A percentile compares a stretch with the other conserved stretches of the same genome.
phyloP scores from a whole-genome alignment of 495 filamentous ascomycete genomes.

The Penicillium canariense region DNA sequence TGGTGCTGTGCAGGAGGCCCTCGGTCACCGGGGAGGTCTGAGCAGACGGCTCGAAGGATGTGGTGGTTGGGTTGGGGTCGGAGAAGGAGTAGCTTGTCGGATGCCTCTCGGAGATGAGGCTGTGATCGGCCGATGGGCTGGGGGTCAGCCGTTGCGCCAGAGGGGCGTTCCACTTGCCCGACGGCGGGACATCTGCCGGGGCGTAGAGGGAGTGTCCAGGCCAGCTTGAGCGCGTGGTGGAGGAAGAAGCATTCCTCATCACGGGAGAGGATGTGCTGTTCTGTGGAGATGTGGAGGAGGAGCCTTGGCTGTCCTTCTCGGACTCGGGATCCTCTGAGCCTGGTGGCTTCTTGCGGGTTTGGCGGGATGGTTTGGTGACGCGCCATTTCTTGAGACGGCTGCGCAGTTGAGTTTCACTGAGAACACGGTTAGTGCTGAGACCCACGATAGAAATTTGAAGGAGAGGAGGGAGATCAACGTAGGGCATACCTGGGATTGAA shows the following conservation, averaged over 20 bases:
- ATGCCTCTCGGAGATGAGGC: constrained; percentile 16
- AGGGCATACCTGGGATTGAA: constrained; percentile 48
- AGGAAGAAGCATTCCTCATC: constrained; percentile 1
- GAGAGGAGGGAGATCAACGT: not conserved
- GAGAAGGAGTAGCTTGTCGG: constrained; percentile 15
- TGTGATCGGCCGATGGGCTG: constrained; percentile 28
- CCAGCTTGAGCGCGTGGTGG: constrained; percentile 12
- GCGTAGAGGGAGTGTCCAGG: constrained; percentile 14
- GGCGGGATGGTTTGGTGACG: constrained; percentile 49
- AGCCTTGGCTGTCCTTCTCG: constrained; percentile 29
- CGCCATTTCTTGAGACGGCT: constrained; percentile 51
- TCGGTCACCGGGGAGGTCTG: constrained; percentile 28
- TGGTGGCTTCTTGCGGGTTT: constrained; percentile 43
- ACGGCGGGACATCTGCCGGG: constrained; percentile 14
- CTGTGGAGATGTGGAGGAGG: constrained; percentile 23
- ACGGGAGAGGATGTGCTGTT: constrained; percentile 10
- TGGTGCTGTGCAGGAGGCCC: constrained; percentile 21
- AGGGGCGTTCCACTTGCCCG: constrained; percentile 27
- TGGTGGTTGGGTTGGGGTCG: constrained; percentile 23
- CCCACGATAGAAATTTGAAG: not conserved
- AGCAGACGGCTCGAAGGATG: constrained; percentile 30
- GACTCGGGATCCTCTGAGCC: constrained; percentile 23
- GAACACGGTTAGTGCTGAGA: not conserved
- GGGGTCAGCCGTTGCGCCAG: constrained; percentile 27
- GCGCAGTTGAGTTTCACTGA: constrained; percentile 47